These are phyloP conservation scores for Cladophialophora immunda DNA, from an alignment of 2,329 filamentous ascomycete species.

Conservation along the genomic window DNA sequence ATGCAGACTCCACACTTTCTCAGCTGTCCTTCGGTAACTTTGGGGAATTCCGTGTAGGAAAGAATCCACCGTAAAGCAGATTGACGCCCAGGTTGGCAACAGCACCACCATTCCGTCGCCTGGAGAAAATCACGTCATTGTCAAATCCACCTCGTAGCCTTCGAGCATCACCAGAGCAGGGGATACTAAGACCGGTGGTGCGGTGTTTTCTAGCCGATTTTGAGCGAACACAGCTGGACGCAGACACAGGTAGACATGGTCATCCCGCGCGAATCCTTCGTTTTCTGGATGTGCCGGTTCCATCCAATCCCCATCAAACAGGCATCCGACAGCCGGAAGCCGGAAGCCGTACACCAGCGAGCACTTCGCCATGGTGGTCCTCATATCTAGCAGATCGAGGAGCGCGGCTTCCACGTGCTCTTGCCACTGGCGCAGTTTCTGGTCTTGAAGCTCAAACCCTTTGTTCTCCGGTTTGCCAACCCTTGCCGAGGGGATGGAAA, in stretches of 20 bases:
- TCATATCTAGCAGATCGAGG: constrained; percentile 1
- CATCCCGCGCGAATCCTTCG: not conserved
- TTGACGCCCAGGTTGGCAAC: not conserved
- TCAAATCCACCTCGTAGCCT: constrained; percentile 3
- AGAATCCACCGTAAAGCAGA: not conserved
- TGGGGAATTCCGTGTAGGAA: no score
- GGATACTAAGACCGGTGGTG: not conserved
- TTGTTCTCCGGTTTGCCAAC: not conserved
- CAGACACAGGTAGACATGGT: constrained; percentile 2
- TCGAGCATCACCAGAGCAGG: constrained; percentile 20
- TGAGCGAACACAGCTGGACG: constrained; percentile 4
- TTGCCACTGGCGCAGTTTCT: not conserved
- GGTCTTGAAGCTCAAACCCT: not conserved
- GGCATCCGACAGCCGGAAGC: not conserved
- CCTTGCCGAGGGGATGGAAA: not conserved
- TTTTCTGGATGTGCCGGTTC: constrained; percentile 5
- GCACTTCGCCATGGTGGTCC: not conserved
- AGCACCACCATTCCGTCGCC: not conserved
- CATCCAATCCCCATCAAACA: constrained; percentile 20
- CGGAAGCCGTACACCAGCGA: not conserved
- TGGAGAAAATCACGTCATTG: not conserved
- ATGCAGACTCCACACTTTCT: no score
- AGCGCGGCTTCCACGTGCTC: not conserved
- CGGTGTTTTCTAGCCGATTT: not conserved
- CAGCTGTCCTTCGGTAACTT: no score